Evolutionary conservation across 768 basidiomycete genomes (phyloP).

Genomic region (Psilocybe cyanescens): DNA sequence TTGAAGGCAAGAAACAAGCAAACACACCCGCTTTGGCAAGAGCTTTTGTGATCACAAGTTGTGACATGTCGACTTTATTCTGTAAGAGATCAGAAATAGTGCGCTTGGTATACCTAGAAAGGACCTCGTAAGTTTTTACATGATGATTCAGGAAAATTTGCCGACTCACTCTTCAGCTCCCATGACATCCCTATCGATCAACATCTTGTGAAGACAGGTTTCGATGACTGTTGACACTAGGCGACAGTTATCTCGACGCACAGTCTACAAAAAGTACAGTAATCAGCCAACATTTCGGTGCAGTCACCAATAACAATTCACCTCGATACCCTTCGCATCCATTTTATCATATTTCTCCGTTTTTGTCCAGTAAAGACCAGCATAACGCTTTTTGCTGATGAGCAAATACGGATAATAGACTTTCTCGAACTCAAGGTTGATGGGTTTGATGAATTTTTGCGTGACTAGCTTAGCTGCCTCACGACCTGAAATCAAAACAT

Average conservation of each 20-base stretch:
- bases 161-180: slow-evolving; percentile 86
- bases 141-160: not conserved
- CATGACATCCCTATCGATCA: slow-evolving; percentile 93
- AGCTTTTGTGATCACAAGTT: slow-evolving; percentile 98
- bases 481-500: slow-evolving; percentile 55
- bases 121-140: slow-evolving; percentile 4
- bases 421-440: slow-evolving; percentile 99
- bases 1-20: not conserved
- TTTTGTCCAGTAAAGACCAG: slow-evolving; percentile 97
- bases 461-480: slow-evolving; percentile 95
- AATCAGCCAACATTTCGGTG: not conserved
- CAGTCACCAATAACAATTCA: slow-evolving; percentile 32
- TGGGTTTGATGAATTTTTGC: slow-evolving; percentile 88
- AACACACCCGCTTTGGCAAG: slow-evolving; percentile 80
- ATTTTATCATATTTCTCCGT: slow-evolving; percentile 98
- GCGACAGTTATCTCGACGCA: slow-evolving; percentile 98
- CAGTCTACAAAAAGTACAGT: slow-evolving; percentile 62
- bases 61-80: slow-evolving; percentile 98
- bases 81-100: slow-evolving; percentile 93
- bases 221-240: slow-evolving; percentile 97
- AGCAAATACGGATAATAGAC: slow-evolving; percentile 98
- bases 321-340: slow-evolving; percentile 99
- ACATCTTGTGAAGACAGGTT: slow-evolving; percentile 96
- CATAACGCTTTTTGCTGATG: slow-evolving; percentile 99
- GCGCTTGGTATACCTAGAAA: slow-evolving; percentile 84